Evolutionary conservation across 2,329 filamentous ascomycete genomes (phyloP).

Genomic region (Salinomyces thailandicus): DNA sequence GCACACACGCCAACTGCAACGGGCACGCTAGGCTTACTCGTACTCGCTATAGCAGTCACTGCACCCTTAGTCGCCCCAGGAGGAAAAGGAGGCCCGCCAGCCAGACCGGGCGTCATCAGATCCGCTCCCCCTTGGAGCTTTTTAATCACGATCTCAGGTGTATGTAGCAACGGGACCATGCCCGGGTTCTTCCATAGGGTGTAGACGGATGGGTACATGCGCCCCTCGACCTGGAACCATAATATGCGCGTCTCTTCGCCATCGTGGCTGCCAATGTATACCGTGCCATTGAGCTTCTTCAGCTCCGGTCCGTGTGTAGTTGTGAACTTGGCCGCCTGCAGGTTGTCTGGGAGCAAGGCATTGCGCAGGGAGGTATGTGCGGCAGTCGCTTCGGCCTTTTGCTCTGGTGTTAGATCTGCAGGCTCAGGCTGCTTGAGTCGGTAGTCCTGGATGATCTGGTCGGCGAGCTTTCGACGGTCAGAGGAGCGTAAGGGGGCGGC

Average conservation of each 20-base stretch:
- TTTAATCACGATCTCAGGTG: conserved; percentile 49
- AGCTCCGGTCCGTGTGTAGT: conserved; percentile 54
- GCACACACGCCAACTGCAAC: conserved; percentile 55
- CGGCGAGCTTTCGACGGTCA: conserved; percentile 55
- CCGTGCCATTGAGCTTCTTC: conserved; percentile 50
- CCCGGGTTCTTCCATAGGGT: conserved; percentile 55
- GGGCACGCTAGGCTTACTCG: conserved; percentile 50
- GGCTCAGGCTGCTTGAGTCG: conserved; percentile 30
- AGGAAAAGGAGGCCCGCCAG: conserved; percentile 55
- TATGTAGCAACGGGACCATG: conserved; percentile 54
- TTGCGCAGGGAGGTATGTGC: conserved; percentile 45
- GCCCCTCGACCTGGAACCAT: conserved; percentile 54
- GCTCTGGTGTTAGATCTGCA: conserved; percentile 29
- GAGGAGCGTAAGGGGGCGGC: conserved; percentile 56
- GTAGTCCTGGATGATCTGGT: conserved; percentile 56
- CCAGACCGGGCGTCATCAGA: conserved; percentile 58
- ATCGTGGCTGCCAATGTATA: conserved; percentile 52
- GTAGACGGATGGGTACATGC: conserved; percentile 47
- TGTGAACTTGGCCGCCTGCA: conserved; percentile 52
- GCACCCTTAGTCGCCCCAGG: conserved; percentile 47
- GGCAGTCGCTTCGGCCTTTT: conserved; percentile 34
- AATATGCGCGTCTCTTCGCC: conserved; percentile 49
- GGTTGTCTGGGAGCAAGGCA: conserved; percentile 52
- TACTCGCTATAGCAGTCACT: conserved; percentile 52
- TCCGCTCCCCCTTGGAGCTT: conserved; percentile 56